Base-by-base conservation (phyloP, 2,329 filamentous ascomycete genomes). In the Botrytis sinoallii region DNA sequence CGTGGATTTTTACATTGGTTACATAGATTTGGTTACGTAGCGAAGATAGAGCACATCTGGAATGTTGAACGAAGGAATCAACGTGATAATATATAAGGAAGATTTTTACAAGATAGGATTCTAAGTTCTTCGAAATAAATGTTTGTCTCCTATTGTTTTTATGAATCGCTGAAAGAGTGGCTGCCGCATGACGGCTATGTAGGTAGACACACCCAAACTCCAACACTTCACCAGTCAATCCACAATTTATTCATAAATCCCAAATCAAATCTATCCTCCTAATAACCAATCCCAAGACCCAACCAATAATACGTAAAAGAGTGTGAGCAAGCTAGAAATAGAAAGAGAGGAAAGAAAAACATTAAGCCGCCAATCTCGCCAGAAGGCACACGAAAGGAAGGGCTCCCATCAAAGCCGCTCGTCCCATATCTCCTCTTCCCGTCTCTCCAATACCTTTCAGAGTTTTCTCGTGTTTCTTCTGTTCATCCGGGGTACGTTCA, bases 341-440 rank as follows among this genome's bases (percentile, higher is more conserved):
- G n/a, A 18, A 18, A 32, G 52, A 57, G 52, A 57, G 9, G 25
- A 29, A 29, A n/a, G 18, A 32, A 67, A 8, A 60, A 35, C 25
- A 29, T 72, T 20, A 67, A 68, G 70, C 70, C 16, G 63, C 63
- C 12, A 72, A 25, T n/a, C 29, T 67, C 29, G 65, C 71, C 25
- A 73, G 44, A 55, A 70, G 18, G 20, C 55, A 73, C 16, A 55
- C 65, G 48, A 73, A 42, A n/a, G 71, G 64, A 29, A 73, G 40
- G 4, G 16, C 71, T 0, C 38, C 57, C 64, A 63, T 12, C 25
- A 70, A 52, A 6, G 16, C 55, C 32, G 71, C 71, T 40, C 71
- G 64, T 40, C 64, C 71, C 71, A 70, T 73, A 4, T 73, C 55
- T 32, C 64, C 71, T 22, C 71, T 61, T 25, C 71, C 71, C 3